Conservation (phyloP, 345 rosid genomes). For the Ceriops tagal region DNA sequence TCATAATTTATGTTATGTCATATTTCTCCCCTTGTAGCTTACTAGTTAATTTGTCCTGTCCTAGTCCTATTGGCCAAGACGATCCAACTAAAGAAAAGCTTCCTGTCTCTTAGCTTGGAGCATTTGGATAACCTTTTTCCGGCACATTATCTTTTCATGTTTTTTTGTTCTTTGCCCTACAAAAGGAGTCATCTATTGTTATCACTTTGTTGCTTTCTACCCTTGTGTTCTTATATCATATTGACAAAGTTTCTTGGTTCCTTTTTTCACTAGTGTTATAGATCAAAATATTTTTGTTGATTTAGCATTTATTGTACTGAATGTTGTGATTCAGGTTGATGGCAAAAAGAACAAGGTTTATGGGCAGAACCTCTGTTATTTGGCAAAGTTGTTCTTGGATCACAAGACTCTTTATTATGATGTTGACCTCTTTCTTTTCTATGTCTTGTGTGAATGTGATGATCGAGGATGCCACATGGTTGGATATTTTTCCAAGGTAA, state of each 20-base stretch:
- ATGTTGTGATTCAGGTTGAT: constrained; percentile 49
- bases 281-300: constrained; percentile 2
- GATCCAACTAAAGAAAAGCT: no score
- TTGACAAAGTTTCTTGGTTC: not conserved
- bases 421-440: constrained; percentile 90
- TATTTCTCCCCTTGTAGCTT: no score
- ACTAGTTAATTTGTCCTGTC: no score
- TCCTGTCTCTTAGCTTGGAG: no score
- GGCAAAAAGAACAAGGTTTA: constrained; percentile 99
- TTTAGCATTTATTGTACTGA: not conserved
- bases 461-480: constrained; percentile 99
- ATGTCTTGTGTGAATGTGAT: constrained; percentile 92
- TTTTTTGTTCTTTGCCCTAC: no score
- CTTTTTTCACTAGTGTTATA: not conserved
- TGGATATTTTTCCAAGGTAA: constrained; percentile 98
- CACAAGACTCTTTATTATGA: constrained; percentile 99
- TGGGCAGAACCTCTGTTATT: constrained; percentile 96
- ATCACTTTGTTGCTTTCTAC: not conserved
- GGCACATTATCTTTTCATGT: no score
- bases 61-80: no score
- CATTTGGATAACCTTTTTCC: no score
- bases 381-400: constrained; percentile 96
- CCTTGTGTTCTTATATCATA: not conserved
- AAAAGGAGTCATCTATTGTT: not conserved
- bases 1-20: no score